Evolutionary conservation across 352 stramenopile species (phyloP).

Genomic region (Phytophthora ohioensis): DNA sequence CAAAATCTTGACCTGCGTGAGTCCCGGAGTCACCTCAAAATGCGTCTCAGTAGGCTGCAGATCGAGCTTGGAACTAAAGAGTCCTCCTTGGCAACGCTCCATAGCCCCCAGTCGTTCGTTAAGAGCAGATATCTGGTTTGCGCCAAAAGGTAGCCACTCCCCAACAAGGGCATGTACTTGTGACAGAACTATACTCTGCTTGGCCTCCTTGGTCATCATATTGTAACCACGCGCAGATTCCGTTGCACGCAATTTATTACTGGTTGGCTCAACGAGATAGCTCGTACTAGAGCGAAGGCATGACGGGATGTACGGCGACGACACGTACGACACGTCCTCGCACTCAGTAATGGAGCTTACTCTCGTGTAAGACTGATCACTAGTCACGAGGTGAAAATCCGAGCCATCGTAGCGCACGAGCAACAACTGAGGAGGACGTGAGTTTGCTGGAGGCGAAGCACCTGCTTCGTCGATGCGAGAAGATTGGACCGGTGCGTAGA

Average conservation of each 20-base stretch:
- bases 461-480: background rate
- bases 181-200: slow-evolving; percentile 96
- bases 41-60: slow-evolving; percentile 82
- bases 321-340: slow-evolving; percentile 98
- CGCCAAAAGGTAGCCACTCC: slow-evolving; percentile 98
- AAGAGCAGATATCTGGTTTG: slow-evolving; percentile 97
- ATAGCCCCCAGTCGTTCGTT: slow-evolving; percentile 97
- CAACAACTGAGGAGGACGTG: slow-evolving; percentile 41
- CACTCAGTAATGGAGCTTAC: slow-evolving; percentile 95
- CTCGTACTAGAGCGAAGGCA: slow-evolving; percentile 95
- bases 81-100: slow-evolving; percentile 96
- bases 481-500: slow-evolving; percentile 47
- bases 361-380: slow-evolving; percentile 78
- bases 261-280: slow-evolving; percentile 90
- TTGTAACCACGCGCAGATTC: slow-evolving; percentile 89
- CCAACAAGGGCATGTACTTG: slow-evolving; percentile 96
- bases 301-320: slow-evolving; percentile 95
- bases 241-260: slow-evolving; percentile 93
- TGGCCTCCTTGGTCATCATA: slow-evolving; percentile 94
- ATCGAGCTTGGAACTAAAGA: slow-evolving; percentile 96
- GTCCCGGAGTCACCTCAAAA: slow-evolving; percentile 90
- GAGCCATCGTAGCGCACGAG: slow-evolving; percentile 69
- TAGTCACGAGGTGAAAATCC: slow-evolving; percentile 71
- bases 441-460: slow-evolving; percentile 2
- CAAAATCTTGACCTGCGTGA: slow-evolving; percentile 97